These are phyloP conservation scores for Theobroma cacao DNA, from an alignment of 345 rosid species.

Conservation along the genomic window DNA sequence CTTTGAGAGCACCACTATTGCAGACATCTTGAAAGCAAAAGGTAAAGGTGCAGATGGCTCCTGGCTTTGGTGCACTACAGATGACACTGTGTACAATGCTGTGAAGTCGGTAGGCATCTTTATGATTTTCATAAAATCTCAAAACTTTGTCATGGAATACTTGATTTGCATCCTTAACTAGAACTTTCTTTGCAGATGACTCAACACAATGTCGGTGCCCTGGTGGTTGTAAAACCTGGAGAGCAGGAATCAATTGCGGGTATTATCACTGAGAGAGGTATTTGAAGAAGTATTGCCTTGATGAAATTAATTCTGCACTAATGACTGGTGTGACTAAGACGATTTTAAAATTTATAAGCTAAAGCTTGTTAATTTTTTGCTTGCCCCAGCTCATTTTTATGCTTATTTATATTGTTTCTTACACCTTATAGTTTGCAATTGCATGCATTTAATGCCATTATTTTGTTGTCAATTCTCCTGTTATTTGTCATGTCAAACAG, in stretches of 20 bases:
- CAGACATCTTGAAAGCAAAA: slow-evolving; percentile 72
- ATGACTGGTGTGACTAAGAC: not conserved
- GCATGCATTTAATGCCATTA: not conserved
- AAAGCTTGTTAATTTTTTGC: not conserved
- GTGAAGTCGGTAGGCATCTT: slow-evolving; percentile 74
- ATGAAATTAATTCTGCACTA: not conserved
- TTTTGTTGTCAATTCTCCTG: not conserved
- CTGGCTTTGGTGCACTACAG: slow-evolving; percentile 99
- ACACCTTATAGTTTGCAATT: not conserved
- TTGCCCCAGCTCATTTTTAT: not conserved
- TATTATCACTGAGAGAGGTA: slow-evolving; percentile 97
- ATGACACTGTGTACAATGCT: slow-evolving; percentile 87
- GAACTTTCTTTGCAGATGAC: slow-evolving; percentile 63
- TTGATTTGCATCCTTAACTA: not conserved
- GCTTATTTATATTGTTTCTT: not conserved
- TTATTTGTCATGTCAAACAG: too few species aligned
- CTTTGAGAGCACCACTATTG: slow-evolving; percentile 84
- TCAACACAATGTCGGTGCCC: slow-evolving; percentile 93
- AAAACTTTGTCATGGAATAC: not conserved
- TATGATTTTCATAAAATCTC: not conserved
- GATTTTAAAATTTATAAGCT: not conserved
- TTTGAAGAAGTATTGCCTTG: not conserved
- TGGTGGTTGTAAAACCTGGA: slow-evolving; percentile 93
- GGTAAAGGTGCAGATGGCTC: slow-evolving; percentile 96
- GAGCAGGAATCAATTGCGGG: slow-evolving; percentile 91